Conservation (phyloP, 2,329 filamentous ascomycete genomes). For the Ceratocystis eucalypticola region DNA sequence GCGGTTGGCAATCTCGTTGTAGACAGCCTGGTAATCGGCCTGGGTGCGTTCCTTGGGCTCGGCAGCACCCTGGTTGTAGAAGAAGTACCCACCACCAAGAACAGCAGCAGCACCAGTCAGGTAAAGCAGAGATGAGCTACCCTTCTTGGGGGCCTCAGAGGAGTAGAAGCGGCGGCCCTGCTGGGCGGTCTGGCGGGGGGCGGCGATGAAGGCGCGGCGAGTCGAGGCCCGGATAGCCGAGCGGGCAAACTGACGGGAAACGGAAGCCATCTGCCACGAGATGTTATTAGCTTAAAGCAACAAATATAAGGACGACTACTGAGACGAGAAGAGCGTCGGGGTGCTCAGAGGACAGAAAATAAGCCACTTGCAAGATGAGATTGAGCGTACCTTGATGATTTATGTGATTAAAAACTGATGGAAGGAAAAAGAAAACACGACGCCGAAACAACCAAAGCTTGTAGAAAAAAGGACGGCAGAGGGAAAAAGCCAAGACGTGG, state of each 20-base stretch:
- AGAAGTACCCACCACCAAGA: slow-evolving; percentile 52
- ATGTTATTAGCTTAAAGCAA: slow-evolving; percentile 7
- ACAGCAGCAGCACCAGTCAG: slow-evolving; percentile 45
- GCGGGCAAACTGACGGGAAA: slow-evolving; percentile 43
- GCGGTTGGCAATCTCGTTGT: slow-evolving; percentile 67
- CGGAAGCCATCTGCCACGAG: slow-evolving; percentile 27
- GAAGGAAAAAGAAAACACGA: not conserved
- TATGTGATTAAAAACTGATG: slow-evolving; percentile 1
- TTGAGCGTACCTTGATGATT: slow-evolving; percentile 2
- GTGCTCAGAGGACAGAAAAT: too few species aligned
- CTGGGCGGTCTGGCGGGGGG: slow-evolving; percentile 53
- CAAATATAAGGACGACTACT: not conserved
- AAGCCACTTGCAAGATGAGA: not conserved
- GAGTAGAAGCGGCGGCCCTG: slow-evolving; percentile 69
- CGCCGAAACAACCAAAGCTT: slow-evolving; percentile 1
- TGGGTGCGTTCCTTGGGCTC: slow-evolving; percentile 52
- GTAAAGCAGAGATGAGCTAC: slow-evolving; percentile 39
- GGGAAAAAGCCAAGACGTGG: slow-evolving; percentile 1
- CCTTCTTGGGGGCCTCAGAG: slow-evolving; percentile 46
- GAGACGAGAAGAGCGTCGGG: not conserved
- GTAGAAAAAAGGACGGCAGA: slow-evolving; percentile 8
- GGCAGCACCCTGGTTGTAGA: slow-evolving; percentile 44
- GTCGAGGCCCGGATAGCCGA: slow-evolving; percentile 45
- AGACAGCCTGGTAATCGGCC: slow-evolving; percentile 90
- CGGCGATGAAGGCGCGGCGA: slow-evolving; percentile 42